Evolutionary conservation across 768 basidiomycete species (phyloP).

Genomic region (Grammothele lineata): DNA sequence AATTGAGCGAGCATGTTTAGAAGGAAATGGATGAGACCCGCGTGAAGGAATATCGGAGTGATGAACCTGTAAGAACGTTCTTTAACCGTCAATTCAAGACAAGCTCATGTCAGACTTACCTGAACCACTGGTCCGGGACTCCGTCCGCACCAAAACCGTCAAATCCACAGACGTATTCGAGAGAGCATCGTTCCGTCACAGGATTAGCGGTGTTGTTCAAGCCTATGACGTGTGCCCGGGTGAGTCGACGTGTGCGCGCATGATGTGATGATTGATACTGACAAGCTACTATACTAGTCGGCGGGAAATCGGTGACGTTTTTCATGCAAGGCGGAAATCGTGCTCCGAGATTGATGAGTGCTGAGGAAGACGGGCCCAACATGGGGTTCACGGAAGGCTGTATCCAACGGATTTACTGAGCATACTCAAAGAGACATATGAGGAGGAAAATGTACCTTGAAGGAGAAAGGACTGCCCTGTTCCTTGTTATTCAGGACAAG

Average conservation of each 20-base stretch:
- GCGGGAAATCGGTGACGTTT: conserved; percentile 49
- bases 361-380: conserved; percentile 85
- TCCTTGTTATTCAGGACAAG: conserved; percentile 67
- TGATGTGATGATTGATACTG: conserved; percentile 21
- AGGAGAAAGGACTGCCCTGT: conserved; percentile 82
- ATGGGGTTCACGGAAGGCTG: conserved; percentile 84
- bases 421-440: not conserved
- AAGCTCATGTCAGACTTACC: conserved; percentile 27
- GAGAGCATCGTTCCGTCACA: conserved; percentile 58
- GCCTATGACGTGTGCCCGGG: conserved; percentile 36
- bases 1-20: conserved; percentile 90
- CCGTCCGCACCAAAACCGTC: conserved; percentile 59
- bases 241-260: conserved; percentile 16
- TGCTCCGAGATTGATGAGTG: conserved; percentile 83
- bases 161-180: conserved; percentile 86
- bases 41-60: conserved; percentile 88
- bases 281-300: conserved; percentile 58
- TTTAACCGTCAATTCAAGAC: not conserved
- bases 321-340: conserved; percentile 96
- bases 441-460: conserved; percentile 51
- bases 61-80: conserved; percentile 46
- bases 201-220: conserved; percentile 85
- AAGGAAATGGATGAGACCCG: conserved; percentile 88
- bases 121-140: conserved; percentile 53
- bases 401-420: not conserved